Conservation (phyloP, 2,329 filamentous ascomycete genomes). For the Myriosclerotinia scirpicola region DNA sequence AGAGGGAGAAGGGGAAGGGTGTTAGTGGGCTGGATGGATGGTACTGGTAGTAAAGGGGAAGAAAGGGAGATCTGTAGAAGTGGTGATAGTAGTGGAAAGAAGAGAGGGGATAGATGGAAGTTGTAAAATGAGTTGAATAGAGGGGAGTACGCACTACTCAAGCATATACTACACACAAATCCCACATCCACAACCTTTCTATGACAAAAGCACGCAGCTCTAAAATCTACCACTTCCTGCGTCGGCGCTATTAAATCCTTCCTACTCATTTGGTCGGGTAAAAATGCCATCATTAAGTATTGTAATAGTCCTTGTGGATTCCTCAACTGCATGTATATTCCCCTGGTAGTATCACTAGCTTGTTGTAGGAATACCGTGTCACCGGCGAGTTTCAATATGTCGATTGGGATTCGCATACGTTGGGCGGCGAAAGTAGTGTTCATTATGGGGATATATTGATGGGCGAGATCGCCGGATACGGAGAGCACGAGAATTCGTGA, state of each 20-base stretch:
- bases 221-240: slow-evolving; percentile 87
- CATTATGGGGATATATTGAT: slow-evolving; percentile 97
- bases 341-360: slow-evolving; percentile 72
- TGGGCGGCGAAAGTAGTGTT: slow-evolving; percentile 96
- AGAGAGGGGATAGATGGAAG: neutral
- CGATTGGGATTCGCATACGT: slow-evolving; percentile 82
- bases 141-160: slow-evolving; percentile 63
- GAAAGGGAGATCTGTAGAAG: neutral
- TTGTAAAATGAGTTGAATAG: neutral
- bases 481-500: slow-evolving; percentile 87
- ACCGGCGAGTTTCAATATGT: slow-evolving; percentile 83
- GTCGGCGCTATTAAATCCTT: slow-evolving; percentile 73
- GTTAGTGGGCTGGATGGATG: slow-evolving; percentile 23
- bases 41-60: neutral
- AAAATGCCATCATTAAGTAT: slow-evolving; percentile 91
- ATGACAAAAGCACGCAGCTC: slow-evolving; percentile 98
- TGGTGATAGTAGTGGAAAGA: neutral
- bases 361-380: slow-evolving; percentile 93
- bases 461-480: slow-evolving; percentile 80
- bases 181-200: slow-evolving; percentile 85
- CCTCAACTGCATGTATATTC: slow-evolving; percentile 63
- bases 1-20: neutral
- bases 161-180: slow-evolving; percentile 93
- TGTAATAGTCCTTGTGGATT: slow-evolving; percentile 75
- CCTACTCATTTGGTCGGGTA: slow-evolving; percentile 67